These are phyloP conservation scores for Mortierella hygrophila DNA, from an alignment of 192 early-diverging fungal species.

Conservation along the genomic window DNA sequence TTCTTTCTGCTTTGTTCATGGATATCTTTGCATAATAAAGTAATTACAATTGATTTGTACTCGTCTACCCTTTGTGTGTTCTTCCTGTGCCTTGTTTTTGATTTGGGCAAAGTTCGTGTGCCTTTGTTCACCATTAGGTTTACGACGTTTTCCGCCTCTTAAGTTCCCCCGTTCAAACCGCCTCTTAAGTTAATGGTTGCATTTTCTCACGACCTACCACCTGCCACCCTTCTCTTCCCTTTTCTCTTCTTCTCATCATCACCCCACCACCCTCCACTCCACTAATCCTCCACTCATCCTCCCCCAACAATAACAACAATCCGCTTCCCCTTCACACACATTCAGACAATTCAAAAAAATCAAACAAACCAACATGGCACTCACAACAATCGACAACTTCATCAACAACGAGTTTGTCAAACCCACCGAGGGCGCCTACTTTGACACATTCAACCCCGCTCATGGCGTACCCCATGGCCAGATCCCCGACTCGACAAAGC, in stretches of 20 bases:
- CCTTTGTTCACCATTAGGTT: too few species aligned
- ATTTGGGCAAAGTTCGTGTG: background rate
- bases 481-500: conserved; percentile 67
- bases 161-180: background rate
- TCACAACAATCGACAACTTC: conserved; percentile 64
- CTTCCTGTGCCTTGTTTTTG: background rate
- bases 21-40: background rate
- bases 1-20: too few species aligned
- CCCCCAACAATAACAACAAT: conserved; percentile 5
- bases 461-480: conserved; percentile 60
- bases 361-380: conserved; percentile 1
- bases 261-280: background rate
- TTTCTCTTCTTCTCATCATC: background rate
- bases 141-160: background rate
- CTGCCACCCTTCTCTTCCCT: background rate
- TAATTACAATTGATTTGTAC: background rate
- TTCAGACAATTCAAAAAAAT: background rate
- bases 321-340: background rate
- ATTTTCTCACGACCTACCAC: background rate
- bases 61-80: background rate
- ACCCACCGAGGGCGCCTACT: conserved; percentile 61
- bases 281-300: background rate
- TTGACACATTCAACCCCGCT: conserved; percentile 70
- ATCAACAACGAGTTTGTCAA: conserved; percentile 67
- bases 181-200: background rate